These are phyloP conservation scores for Pyronema domesticum DNA, from an alignment of 495 filamentous ascomycete genomes.

Conservation along the genomic window DNA sequence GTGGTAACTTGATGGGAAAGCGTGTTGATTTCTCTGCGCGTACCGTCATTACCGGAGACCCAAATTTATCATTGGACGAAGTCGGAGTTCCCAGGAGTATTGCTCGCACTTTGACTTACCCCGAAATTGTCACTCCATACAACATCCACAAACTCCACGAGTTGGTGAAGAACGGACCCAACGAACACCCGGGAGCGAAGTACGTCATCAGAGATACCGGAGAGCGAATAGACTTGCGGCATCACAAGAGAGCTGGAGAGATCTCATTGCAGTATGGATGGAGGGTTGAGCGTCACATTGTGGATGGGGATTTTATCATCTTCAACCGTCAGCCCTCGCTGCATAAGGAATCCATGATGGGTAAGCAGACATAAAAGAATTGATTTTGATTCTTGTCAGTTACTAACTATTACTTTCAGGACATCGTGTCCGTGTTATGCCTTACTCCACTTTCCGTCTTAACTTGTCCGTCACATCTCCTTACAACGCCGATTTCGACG, in stretches of 20 bases:
- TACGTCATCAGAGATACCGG: slow-evolving; percentile 88
- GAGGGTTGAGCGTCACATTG: slow-evolving; percentile 93
- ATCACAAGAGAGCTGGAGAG: slow-evolving; percentile 66
- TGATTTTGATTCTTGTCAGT: background rate
- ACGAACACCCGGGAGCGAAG: slow-evolving; percentile 81
- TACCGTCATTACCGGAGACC: slow-evolving; percentile 98
- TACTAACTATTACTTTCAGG: slow-evolving; percentile 11
- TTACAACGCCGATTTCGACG: slow-evolving; percentile 99
- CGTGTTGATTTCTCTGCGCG: slow-evolving; percentile 98
- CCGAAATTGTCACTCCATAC: slow-evolving; percentile 92
- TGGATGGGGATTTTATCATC: slow-evolving; percentile 91
- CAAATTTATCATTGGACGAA: slow-evolving; percentile 86
- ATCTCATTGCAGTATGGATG: slow-evolving; percentile 84
- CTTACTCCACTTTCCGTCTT: slow-evolving; percentile 91
- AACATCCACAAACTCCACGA: slow-evolving; percentile 84
- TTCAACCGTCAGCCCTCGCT: slow-evolving; percentile 98
- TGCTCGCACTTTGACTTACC: slow-evolving; percentile 78
- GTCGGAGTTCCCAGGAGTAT: slow-evolving; percentile 87
- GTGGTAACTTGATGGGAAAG: slow-evolving; percentile 98
- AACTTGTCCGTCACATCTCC: slow-evolving; percentile 95
- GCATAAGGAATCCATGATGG: slow-evolving; percentile 99
- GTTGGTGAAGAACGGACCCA: slow-evolving; percentile 81
- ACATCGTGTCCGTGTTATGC: slow-evolving; percentile 92
- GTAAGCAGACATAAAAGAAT: slow-evolving; percentile 22
- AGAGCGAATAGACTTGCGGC: slow-evolving; percentile 80